Percentiles rank a stretch among this genome's conserved stretches.
Conservation (phyloP, 768 basidiomycete species). For the Xerocomellus intermedius region DNA sequence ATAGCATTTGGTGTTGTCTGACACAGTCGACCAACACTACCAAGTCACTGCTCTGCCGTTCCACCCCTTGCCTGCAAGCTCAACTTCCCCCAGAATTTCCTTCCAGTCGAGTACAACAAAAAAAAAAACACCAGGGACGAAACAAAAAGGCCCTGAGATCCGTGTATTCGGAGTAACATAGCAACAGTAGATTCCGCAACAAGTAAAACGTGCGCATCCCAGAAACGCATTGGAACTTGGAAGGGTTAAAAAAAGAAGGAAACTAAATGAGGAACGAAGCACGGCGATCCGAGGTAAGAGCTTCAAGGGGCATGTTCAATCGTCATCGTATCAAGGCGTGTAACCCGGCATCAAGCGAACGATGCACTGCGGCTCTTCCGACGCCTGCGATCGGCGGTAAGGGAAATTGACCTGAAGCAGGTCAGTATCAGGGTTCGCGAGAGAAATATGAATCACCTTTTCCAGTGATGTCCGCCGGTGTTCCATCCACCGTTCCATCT, state of each 20-base stretch:
- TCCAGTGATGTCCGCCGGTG: neutral
- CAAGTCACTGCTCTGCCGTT: neutral
- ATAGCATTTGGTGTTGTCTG: neutral
- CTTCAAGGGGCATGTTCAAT: neutral
- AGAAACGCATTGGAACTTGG: neutral
- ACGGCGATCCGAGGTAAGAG: neutral
- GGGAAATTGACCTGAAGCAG: neutral
- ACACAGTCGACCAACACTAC: too few species aligned
- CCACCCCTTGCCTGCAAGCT: neutral
- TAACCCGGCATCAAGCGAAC: neutral
- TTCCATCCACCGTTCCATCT: neutral
- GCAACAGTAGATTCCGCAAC: too few species aligned
- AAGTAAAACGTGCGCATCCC: neutral
- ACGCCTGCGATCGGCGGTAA: neutral
- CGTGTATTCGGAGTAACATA: neutral
- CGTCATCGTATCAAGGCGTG: neutral
- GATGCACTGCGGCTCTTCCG: slow-evolving; percentile 6
- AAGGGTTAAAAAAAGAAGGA: neutral
- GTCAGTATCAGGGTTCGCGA: neutral
- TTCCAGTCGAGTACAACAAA: neutral
- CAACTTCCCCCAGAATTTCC: neutral
- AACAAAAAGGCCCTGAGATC: neutral
- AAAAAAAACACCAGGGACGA: neutral
- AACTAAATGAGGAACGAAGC: neutral
- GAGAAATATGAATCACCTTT: slow-evolving; percentile 1